phyloP scores from a whole-genome alignment of 768 basidiomycete genomes.

The Termitomyces titanicus region DNA sequence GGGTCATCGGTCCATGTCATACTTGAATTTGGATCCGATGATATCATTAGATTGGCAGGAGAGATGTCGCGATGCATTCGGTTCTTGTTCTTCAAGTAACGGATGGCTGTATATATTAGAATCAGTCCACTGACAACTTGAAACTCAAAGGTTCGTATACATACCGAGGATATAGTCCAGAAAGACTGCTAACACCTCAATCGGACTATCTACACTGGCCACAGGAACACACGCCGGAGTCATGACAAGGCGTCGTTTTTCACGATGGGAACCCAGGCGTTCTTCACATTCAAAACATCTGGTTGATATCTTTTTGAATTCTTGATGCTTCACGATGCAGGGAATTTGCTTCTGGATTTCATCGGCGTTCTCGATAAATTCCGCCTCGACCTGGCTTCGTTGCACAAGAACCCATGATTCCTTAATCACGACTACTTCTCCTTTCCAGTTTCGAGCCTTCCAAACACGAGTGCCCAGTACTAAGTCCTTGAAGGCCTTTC shows the following conservation, averaged over 20 bases:
- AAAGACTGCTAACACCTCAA: background rate
- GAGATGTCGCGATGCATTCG: background rate
- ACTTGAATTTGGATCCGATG: background rate
- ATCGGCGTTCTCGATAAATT: too few relatives aligned
- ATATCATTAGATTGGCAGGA: background rate
- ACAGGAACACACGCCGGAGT: background rate
- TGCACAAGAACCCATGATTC: too few relatives aligned
- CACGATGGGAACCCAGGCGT: background rate
- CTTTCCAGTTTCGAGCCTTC: too few relatives aligned
- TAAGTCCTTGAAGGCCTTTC: too few relatives aligned
- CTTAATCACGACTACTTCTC: too few relatives aligned
- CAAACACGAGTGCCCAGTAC: too few relatives aligned
- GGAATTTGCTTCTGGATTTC: too few relatives aligned
- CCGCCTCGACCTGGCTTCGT: too few relatives aligned
- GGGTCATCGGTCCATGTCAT: background rate
- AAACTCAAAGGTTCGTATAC: too few relatives aligned
- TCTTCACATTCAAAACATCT: background rate
- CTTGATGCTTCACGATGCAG: too few relatives aligned
- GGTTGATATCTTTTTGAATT: background rate
- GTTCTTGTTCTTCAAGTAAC: background rate
- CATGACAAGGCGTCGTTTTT: background rate
- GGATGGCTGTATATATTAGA: background rate
- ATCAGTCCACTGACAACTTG: too few relatives aligned
- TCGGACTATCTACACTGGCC: background rate
- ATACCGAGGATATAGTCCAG: background rate